These are phyloP conservation scores for Panellus pusillus DNA, from an alignment of 768 basidiomycete species.

Conservation along the genomic window DNA sequence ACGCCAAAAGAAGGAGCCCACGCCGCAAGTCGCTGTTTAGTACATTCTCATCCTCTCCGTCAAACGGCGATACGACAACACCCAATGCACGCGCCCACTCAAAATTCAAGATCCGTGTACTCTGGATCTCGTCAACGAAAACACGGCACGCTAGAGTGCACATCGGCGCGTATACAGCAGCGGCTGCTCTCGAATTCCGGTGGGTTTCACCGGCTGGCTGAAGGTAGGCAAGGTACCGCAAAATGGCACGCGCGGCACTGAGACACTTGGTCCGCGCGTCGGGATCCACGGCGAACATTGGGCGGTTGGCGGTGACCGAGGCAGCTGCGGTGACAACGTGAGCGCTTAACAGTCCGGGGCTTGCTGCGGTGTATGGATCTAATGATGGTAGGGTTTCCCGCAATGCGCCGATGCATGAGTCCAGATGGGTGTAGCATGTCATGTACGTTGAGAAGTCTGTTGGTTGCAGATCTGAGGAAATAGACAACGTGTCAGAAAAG, in stretches of 20 bases:
- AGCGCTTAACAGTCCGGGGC: neutral
- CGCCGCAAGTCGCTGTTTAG: too few species aligned
- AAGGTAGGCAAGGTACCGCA: too few species aligned
- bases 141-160: neutral
- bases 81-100: neutral
- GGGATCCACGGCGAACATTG: neutral
- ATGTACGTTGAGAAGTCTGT: neutral
- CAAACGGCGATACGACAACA: neutral
- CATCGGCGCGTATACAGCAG: neutral
- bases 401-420: neutral
- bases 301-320: neutral
- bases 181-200: too few species aligned
- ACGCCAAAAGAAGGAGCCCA: too few species aligned
- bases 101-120: neutral
- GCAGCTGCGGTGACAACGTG: neutral
- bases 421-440: neutral
- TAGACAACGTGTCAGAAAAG: neutral
- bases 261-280: neutral
- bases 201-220: too few species aligned
- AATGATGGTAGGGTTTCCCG: neutral
- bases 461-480: neutral
- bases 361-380: neutral
- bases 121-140: neutral
- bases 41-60: neutral
- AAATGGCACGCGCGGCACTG: neutral